Evolutionary conservation across 306 rosid species (phyloP).

Genomic region (Trifolium repens): DNA sequence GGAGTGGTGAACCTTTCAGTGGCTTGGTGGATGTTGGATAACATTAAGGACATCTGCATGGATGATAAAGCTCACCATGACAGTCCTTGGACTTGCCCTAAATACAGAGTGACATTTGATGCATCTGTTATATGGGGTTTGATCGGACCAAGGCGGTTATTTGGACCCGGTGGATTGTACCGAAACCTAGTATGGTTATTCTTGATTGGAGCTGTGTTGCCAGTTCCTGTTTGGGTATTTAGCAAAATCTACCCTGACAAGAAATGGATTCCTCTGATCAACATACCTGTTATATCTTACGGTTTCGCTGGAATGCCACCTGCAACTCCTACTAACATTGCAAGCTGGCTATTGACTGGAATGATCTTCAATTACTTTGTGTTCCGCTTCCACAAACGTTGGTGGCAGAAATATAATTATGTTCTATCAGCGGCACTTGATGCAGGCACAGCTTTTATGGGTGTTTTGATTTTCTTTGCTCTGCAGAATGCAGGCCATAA

Average conservation of each 20-base stretch:
- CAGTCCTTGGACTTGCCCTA: constrained; percentile 99
- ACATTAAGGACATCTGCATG: constrained; percentile 74
- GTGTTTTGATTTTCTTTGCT: constrained; percentile 79
- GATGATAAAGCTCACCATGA: constrained; percentile 68
- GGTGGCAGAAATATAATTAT: constrained; percentile 99
- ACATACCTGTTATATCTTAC: constrained; percentile 87
- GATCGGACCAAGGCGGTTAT: constrained; percentile 82
- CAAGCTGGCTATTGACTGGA: constrained; percentile 95
- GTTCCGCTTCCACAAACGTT: constrained; percentile 75
- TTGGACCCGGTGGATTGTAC: constrained; percentile 91
- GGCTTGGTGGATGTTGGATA: constrained; percentile 99
- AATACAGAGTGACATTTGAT: constrained; percentile 90
- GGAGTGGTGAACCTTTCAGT: constrained; percentile 81
- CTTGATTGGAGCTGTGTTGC: constrained; percentile 84
- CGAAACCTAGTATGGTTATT: constrained; percentile 87
- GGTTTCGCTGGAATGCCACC: constrained; percentile 99
- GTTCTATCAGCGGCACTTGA: constrained; percentile 91
- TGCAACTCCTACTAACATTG: constrained; percentile 93
- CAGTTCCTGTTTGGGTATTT: constrained; percentile 80
- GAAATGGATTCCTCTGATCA: constrained; percentile 91
- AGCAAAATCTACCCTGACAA: constrained; percentile 83
- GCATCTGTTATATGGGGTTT: constrained; percentile 98
- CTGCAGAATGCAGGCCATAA: constrained; percentile 67
- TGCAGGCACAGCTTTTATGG: constrained; percentile 99
- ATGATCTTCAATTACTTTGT: constrained; percentile 88